Evolutionary conservation across 2,329 filamentous ascomycete genomes (phyloP).

Genomic region (Pseudogymnoascus sp.): DNA sequence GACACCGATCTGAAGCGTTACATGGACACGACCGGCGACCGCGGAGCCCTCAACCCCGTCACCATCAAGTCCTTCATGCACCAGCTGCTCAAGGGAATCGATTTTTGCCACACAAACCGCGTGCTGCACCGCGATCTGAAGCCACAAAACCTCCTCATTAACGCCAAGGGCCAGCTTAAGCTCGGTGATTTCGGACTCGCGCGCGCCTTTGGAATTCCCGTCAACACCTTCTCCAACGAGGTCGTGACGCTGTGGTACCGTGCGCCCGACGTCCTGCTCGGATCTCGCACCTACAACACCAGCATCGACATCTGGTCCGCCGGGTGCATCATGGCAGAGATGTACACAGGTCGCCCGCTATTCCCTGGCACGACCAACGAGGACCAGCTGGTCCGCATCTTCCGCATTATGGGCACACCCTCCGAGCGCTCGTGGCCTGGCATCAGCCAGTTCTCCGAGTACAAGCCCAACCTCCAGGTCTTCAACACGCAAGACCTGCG

Average conservation of each 20-base stretch:
- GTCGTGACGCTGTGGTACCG: slow-evolving; percentile 98
- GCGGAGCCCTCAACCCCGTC: slow-evolving; percentile 76
- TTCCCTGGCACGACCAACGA: slow-evolving; percentile 98
- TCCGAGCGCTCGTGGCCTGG: slow-evolving; percentile 94
- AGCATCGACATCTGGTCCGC: slow-evolving; percentile 99
- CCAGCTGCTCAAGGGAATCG: slow-evolving; percentile 89
- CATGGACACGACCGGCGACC: slow-evolving; percentile 89
- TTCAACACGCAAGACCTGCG: slow-evolving; percentile 88
- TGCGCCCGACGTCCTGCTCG: slow-evolving; percentile 88
- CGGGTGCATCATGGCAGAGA: slow-evolving; percentile 99
- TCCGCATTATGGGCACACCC: slow-evolving; percentile 96
- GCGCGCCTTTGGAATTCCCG: slow-evolving; percentile 89
- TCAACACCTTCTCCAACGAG: slow-evolving; percentile 97
- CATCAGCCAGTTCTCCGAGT: slow-evolving; percentile 92
- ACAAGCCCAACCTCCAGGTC: slow-evolving; percentile 90
- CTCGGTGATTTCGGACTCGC: slow-evolving; percentile 92
- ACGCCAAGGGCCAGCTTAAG: slow-evolving; percentile 82
- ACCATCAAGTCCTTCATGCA: slow-evolving; percentile 99
- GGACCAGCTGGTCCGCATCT: slow-evolving; percentile 94
- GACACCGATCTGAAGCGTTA: slow-evolving; percentile 97
- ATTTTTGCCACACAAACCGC: slow-evolving; percentile 95
- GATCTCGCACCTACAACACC: slow-evolving; percentile 96
- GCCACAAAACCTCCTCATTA: slow-evolving; percentile 93
- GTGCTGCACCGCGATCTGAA: slow-evolving; percentile 94
- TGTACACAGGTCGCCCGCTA: slow-evolving; percentile 92